These are phyloP conservation scores for Fraxinus sp. DNA, from an alignment of 305 asterid species.

Conservation along the genomic window DNA sequence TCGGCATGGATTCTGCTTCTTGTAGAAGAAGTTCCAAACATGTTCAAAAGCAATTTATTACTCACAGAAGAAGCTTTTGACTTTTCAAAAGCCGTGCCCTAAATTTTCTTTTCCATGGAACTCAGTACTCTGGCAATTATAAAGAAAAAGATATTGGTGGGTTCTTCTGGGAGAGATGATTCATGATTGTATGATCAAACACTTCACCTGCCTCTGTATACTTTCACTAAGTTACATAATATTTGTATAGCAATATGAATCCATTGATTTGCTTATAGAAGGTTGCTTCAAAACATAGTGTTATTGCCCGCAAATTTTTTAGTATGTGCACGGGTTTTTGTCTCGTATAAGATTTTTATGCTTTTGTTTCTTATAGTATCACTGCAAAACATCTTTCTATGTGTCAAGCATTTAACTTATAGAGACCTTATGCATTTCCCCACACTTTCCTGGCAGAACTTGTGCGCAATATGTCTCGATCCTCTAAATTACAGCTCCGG, in stretches of 20 bases:
- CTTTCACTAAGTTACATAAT: too few species aligned
- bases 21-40: too few species aligned
- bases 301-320: not conserved
- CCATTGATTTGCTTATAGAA: not conserved
- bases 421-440: not conserved
- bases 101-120: too few species aligned
- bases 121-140: too few species aligned
- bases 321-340: not conserved
- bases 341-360: not conserved
- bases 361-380: not conserved
- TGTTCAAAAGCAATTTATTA: too few species aligned
- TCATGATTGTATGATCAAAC: too few species aligned
- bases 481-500: constrained; percentile 64
- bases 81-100: too few species aligned
- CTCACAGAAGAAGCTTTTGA: too few species aligned
- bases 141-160: too few species aligned
- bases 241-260: not conserved
- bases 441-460: constrained; percentile 39
- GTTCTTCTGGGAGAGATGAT: too few species aligned
- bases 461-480: constrained; percentile 83
- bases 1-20: too few species aligned
- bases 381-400: not conserved
- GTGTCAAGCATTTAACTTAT: not conserved
- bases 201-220: too few species aligned
- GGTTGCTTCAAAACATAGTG: not conserved